These are phyloP conservation scores for Boletus barrowsii DNA, from an alignment of 768 basidiomycete genomes.

Conservation along the genomic window DNA sequence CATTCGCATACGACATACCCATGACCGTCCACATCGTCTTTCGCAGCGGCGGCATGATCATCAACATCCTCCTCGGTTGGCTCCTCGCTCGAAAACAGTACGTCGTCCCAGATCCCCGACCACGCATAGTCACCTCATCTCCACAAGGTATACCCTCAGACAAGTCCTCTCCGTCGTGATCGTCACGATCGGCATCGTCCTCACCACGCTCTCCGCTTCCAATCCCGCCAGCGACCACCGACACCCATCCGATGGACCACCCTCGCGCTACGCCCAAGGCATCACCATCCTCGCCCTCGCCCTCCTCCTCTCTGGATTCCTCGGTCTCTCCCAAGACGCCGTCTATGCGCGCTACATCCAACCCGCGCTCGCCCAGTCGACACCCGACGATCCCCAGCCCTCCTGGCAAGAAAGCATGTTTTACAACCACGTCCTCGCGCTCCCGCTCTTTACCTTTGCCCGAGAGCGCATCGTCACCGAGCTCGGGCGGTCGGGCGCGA, in stretches of 20 bases:
- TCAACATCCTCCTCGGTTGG: constrained; percentile 82
- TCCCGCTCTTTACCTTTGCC: constrained; percentile 73
- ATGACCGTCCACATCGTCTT: constrained; percentile 95
- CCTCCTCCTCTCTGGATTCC: constrained; percentile 73
- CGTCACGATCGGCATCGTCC: constrained; percentile 73
- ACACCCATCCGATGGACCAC: neutral
- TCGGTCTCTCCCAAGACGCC: constrained; percentile 84
- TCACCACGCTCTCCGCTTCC: constrained; percentile 80
- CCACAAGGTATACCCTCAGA: constrained; percentile 52
- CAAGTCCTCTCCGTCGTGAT: constrained; percentile 78
- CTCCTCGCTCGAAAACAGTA: constrained; percentile 61
- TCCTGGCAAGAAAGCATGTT: constrained; percentile 92
- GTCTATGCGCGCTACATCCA: constrained; percentile 55
- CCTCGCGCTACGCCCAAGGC: constrained; percentile 57
- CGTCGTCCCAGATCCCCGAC: constrained; percentile 18
- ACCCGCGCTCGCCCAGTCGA: constrained; percentile 18
- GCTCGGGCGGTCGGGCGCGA: constrained; percentile 9
- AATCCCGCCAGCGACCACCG: neutral
- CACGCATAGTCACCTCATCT: neutral
- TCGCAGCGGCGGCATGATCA: constrained; percentile 80
- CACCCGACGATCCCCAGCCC: constrained; percentile 16
- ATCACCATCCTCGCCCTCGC: constrained; percentile 73
- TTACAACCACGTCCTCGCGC: constrained; percentile 78
- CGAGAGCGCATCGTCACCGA: constrained; percentile 44
- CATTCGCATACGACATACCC: constrained; percentile 82